Evolutionary conservation across 2,329 filamentous ascomycete genomes (phyloP).

Genomic region (Hypocrella siamensis): DNA sequence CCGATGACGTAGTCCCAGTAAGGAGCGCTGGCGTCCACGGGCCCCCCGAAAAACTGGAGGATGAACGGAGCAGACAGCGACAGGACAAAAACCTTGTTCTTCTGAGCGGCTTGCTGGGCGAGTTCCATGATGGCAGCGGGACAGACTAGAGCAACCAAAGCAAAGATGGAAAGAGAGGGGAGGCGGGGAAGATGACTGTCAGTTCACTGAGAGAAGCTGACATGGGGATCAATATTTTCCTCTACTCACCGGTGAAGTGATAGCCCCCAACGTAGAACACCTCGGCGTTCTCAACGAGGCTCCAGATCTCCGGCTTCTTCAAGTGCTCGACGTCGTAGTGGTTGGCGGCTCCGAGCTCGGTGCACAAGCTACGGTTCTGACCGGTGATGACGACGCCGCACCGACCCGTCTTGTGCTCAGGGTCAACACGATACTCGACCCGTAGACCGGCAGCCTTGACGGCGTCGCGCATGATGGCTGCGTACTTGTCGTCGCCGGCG

Average conservation of each 20-base stretch:
- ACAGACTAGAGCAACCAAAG: constrained; percentile 51
- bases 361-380: constrained; percentile 88
- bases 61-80: constrained; percentile 95
- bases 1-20: constrained; percentile 96
- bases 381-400: constrained; percentile 96
- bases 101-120: constrained; percentile 72
- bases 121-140: constrained; percentile 80
- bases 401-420: constrained; percentile 70
- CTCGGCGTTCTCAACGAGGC: constrained; percentile 73
- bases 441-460: constrained; percentile 78
- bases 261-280: constrained; percentile 91
- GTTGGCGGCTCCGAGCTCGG: constrained; percentile 90
- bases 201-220: no score
- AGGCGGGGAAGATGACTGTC: no score
- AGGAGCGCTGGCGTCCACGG: constrained; percentile 66
- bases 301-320: constrained; percentile 83
- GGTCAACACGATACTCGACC: constrained; percentile 88
- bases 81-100: constrained; percentile 85
- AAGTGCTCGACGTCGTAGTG: constrained; percentile 92
- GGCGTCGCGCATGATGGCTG: constrained; percentile 72
- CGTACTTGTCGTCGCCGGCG: constrained; percentile 91
- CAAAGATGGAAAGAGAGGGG: no score
- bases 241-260: constrained; percentile 63
- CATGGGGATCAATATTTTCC: no score
- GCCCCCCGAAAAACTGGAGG: constrained; percentile 93